These are phyloP conservation scores for Metschnikowia vanudenii DNA, from an alignment of 805 yeast genomes.

Conservation along the genomic window DNA sequence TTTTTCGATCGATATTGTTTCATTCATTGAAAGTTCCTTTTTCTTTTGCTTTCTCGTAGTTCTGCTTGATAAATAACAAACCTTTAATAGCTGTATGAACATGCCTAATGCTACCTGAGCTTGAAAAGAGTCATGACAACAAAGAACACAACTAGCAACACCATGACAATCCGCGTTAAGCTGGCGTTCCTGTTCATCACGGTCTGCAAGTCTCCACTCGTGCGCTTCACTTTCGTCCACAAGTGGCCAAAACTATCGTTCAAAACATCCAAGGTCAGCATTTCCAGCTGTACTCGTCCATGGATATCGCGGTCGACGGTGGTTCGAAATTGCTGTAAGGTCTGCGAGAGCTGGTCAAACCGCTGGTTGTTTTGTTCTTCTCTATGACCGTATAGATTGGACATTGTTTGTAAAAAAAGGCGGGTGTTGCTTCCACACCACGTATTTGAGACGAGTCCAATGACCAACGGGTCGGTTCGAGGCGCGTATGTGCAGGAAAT, in stretches of 20 bases:
- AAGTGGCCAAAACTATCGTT: constrained; percentile 39
- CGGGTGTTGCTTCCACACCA: background rate
- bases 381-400: constrained; percentile 36
- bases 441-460: background rate
- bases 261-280: constrained; percentile 37
- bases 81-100: no score
- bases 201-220: constrained; percentile 39
- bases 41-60: no score
- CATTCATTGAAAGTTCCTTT: no score
- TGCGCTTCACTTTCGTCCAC: constrained; percentile 38
- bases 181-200: constrained; percentile 44
- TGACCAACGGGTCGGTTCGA: background rate
- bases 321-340: constrained; percentile 41
- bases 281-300: constrained; percentile 40
- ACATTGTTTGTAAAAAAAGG: constrained; percentile 10
- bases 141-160: constrained; percentile 33
- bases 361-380: constrained; percentile 43
- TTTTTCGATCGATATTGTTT: no score
- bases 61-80: no score
- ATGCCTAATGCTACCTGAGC: constrained; percentile 23
- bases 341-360: constrained; percentile 43
- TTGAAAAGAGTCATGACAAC: constrained; percentile 41
- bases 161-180: constrained; percentile 36
- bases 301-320: constrained; percentile 44
- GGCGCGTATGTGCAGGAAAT: background rate